Evolutionary conservation across 2,329 filamentous ascomycete genomes (phyloP).

Genomic region (Sarocladium kiliense): DNA sequence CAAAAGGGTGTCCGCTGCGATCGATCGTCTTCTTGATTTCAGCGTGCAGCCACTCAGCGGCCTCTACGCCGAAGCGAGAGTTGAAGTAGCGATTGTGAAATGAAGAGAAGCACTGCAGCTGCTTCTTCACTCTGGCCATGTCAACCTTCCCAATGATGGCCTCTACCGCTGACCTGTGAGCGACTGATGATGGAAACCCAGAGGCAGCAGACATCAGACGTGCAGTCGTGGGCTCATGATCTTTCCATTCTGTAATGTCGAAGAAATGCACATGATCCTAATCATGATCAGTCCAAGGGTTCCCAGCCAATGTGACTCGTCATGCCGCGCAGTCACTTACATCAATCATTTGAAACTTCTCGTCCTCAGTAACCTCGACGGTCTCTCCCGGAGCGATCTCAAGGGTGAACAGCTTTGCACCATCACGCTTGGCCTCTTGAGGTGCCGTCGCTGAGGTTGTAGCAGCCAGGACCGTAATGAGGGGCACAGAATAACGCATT

Average conservation of each 20-base stretch:
- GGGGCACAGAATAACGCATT: constrained; percentile 16
- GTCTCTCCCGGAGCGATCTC: constrained; percentile 17
- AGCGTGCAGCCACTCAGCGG: constrained; percentile 37
- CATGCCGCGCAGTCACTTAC: constrained; percentile 11
- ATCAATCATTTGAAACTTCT: constrained; percentile 20
- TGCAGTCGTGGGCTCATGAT: constrained; percentile 9
- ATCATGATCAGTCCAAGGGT: neutral
- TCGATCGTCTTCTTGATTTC: constrained; percentile 30
- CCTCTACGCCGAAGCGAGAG: constrained; percentile 33
- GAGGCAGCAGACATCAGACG: constrained; percentile 11
- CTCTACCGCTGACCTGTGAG: constrained; percentile 16
- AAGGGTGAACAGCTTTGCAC: constrained; percentile 16
- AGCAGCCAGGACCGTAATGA: constrained; percentile 17
- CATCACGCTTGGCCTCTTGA: neutral
- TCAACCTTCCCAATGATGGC: constrained; percentile 15
- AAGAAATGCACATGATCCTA: constrained; percentile 19
- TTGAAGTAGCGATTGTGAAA: constrained; percentile 41
- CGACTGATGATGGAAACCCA: constrained; percentile 3
- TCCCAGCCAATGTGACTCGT: neutral
- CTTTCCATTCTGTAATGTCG: constrained; percentile 19
- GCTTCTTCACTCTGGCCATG: constrained; percentile 23
- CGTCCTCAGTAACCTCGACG: constrained; percentile 19
- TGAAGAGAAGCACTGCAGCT: constrained; percentile 22
- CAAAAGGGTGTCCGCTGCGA: constrained; percentile 29
- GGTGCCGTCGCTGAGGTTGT: constrained; percentile 13